Conservation (phyloP, 345 rosid species). For the Aquilaria sinensis region DNA sequence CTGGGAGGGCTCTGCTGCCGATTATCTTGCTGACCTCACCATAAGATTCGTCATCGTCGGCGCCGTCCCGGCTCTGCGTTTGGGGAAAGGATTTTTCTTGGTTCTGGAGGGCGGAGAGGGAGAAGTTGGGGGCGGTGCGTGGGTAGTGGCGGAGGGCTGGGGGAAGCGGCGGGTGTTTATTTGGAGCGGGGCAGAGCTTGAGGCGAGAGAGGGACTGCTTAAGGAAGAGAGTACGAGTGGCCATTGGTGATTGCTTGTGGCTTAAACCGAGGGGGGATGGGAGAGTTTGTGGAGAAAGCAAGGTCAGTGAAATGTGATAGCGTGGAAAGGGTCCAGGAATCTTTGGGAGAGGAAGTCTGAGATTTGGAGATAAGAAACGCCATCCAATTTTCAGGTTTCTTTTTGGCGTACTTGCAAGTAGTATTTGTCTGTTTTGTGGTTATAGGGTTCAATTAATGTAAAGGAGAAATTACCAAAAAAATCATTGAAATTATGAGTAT, state of each 20-base stretch:
- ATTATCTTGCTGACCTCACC: slow-evolving; percentile 78
- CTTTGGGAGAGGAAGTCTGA: neutral
- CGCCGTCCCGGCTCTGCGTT: slow-evolving; percentile 11
- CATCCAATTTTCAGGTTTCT: slow-evolving; percentile 14
- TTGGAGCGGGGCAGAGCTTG: slow-evolving; percentile 22
- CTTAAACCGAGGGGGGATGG: neutral
- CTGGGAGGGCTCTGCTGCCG: slow-evolving; percentile 55
- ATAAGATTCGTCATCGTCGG: slow-evolving; percentile 44
- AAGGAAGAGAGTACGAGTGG: slow-evolving; percentile 46
- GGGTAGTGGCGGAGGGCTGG: slow-evolving; percentile 13
- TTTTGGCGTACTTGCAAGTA: no score
- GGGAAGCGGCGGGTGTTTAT: slow-evolving; percentile 14
- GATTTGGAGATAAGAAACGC: slow-evolving; percentile 32
- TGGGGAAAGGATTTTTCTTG: slow-evolving; percentile 29
- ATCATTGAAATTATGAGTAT: no score
- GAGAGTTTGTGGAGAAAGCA: neutral
- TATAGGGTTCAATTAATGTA: no score
- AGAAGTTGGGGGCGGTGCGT: slow-evolving; percentile 10
- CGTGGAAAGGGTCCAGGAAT: neutral
- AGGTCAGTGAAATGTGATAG: neutral
- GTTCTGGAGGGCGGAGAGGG: slow-evolving; percentile 40
- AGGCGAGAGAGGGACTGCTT: slow-evolving; percentile 42
- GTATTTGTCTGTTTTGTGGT: no score
- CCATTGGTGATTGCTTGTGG: neutral
- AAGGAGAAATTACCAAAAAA: no score